Conservation (phyloP, 108 stramenopile species). For the Epithemia pelagica region DNA sequence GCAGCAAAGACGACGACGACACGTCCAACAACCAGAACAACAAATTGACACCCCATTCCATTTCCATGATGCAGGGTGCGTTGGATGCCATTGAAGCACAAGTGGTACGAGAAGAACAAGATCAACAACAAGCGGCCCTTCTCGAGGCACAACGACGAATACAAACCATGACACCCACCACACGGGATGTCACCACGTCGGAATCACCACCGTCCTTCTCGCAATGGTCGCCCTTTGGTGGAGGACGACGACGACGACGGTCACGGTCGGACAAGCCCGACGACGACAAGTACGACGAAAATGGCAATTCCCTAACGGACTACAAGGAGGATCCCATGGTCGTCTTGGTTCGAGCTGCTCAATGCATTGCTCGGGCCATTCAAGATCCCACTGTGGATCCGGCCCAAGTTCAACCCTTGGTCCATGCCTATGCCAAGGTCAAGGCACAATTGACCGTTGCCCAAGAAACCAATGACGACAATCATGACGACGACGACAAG, state of each 20-base stretch:
- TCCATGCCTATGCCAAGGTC: background rate
- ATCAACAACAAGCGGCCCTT: no score
- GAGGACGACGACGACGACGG: no score
- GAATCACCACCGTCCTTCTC: background rate
- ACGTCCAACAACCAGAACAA: background rate
- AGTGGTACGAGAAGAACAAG: background rate
- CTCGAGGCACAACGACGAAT: no score
- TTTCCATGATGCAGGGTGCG: background rate
- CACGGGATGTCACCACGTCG: no score
- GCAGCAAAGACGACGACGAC: background rate
- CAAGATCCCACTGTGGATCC: background rate
- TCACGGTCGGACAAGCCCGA: background rate
- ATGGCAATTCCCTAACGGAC: no score
- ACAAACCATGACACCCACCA: no score
- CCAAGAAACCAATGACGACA: no score
- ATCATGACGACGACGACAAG: no score
- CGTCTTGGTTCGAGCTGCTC: background rate
- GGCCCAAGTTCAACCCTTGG: background rate
- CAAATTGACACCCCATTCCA: background rate
- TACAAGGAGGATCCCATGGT: background rate
- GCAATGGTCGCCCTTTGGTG: no score
- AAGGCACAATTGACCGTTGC: conserved; percentile 1
- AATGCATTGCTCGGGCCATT: background rate
- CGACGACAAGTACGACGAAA: no score
- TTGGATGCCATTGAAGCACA: background rate